phyloP scores from a whole-genome alignment of 495 filamentous ascomycete genomes.

The Penicillium longicatenatum region DNA sequence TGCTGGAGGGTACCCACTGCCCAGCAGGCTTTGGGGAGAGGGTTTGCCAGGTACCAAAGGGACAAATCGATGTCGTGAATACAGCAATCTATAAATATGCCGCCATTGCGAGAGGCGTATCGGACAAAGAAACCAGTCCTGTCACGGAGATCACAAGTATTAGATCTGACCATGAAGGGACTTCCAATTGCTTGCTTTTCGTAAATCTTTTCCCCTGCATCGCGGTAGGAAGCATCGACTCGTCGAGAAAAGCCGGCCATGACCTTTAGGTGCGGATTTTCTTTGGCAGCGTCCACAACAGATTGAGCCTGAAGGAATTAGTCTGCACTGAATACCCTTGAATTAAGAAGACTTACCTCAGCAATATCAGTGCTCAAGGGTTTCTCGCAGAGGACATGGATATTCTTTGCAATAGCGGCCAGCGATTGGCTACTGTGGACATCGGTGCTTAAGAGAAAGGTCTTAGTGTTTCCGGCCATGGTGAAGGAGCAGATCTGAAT shows the following conservation, averaged over 20 bases:
- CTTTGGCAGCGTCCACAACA: not conserved
- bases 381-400: conserved; percentile 57
- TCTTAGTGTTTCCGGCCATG: conserved; percentile 8
- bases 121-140: conserved; percentile 48
- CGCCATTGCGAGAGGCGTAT: conserved; percentile 44
- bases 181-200: conserved; percentile 36
- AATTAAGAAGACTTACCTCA: conserved; percentile 34
- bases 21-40: conserved; percentile 29
- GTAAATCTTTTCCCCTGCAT: conserved; percentile 19
- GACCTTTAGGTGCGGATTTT: conserved; percentile 33
- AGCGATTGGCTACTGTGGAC: conserved; percentile 48
- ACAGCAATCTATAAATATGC: conserved; percentile 51
- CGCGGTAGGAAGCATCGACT: conserved; percentile 50
- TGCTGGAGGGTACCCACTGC: conserved; percentile 24
- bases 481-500: conserved; percentile 39
- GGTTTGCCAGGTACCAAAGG: conserved; percentile 44
- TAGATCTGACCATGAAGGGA: conserved; percentile 45
- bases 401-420: conserved; percentile 45
- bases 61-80: conserved; percentile 53
- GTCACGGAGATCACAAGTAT: conserved; percentile 46
- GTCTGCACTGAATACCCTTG: not conserved
- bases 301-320: not conserved
- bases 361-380: conserved; percentile 43
- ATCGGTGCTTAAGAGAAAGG: conserved; percentile 28
- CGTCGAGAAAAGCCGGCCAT: conserved; percentile 55